Base-by-base conservation (phyloP, 2,329 filamentous ascomycete genomes). In the Fusarium bulbicola region DNA sequence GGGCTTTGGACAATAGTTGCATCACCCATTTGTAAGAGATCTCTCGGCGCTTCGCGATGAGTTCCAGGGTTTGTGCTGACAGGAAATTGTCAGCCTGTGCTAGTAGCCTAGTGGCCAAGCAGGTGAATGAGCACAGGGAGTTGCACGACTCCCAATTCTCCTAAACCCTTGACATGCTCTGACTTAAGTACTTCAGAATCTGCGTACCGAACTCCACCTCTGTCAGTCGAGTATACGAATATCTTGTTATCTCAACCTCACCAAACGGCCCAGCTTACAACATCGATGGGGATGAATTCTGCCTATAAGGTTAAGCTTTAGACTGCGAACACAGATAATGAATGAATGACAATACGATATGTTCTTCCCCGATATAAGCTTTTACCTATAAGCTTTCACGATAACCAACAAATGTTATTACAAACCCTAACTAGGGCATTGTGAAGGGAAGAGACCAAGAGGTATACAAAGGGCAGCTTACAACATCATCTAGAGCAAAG, bases 131-230 rank as follows among this genome's bases (percentile, higher is more conserved):
- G 21, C 66, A 74, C 0, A 79, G 24, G 0, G 76, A 63, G 0
- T 30, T 71, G 13, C 75, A 54, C 1, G 74, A 79, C 36, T 78
- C 66, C 77, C 75, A 79, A 24, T 77, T 78, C 32, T 69, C 65
- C 20, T 65, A 37, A 2, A 77, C 47, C 3, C 69, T 69, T 5
- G 50, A 49, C 0, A 77, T 18, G 20, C 45, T 58, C 11, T 49
- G 4, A 3, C 24, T 11, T 1, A 77, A 58, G 2, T 37, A n/a
- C 2, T 47, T 6, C 1, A 75, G 20, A 15, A 77, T 43, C 8
- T 53, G 13, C 1, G 13, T n/a, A 6, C 63, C 69, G 36, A 77
- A 77, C 5, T 14, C 7, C 7, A 42, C 7, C 11, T 77, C 70
- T 4, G 30, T 45, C 2, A 52, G 28, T 7, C 40, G 43, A 5